phyloP scores from a whole-genome alignment of 2,329 filamentous ascomycete species.

The Colletotrichum cuscutae region DNA sequence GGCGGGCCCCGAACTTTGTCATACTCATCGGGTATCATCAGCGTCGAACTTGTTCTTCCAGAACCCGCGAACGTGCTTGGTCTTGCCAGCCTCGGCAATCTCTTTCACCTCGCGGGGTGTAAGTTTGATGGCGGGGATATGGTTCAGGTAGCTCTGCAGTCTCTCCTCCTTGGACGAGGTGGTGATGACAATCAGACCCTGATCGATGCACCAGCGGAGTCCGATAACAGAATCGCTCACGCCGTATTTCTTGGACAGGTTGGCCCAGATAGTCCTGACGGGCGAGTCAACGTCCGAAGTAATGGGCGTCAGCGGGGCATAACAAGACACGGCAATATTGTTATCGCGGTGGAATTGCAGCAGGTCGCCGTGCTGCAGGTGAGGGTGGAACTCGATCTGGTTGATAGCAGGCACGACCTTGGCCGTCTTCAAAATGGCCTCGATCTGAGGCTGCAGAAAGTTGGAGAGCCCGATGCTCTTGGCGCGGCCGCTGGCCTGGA shows the following conservation, averaged over 20 bases:
- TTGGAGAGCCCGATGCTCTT: constrained; percentile 83
- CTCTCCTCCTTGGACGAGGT: constrained; percentile 69
- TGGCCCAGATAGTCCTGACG: constrained; percentile 60
- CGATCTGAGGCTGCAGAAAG: constrained; percentile 68
- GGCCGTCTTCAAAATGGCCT: constrained; percentile 67
- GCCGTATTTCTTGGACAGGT: constrained; percentile 67
- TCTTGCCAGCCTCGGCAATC: constrained; percentile 63
- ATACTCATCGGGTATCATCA: constrained; percentile 58
- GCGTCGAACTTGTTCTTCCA: constrained; percentile 64
- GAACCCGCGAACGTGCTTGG: constrained; percentile 72
- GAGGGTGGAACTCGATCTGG: constrained; percentile 85
- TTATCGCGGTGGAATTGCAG: constrained; percentile 67
- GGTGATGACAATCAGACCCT: constrained; percentile 67
- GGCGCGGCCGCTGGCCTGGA: constrained; percentile 73
- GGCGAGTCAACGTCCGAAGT: constrained; percentile 62
- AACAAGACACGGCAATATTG: constrained; percentile 66
- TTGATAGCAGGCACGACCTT: constrained; percentile 75
- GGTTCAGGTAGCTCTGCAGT: constrained; percentile 64
- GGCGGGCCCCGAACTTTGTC: not conserved
- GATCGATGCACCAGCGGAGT: constrained; percentile 69
- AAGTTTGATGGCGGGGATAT: constrained; percentile 65
- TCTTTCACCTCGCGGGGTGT: constrained; percentile 67
- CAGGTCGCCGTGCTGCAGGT: constrained; percentile 73
- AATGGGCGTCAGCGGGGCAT: constrained; percentile 64
- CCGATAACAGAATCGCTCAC: constrained; percentile 66